Base-by-base conservation (phyloP, 192 early-diverging fungal genomes). In the Umbelopsis isabellina region DNA sequence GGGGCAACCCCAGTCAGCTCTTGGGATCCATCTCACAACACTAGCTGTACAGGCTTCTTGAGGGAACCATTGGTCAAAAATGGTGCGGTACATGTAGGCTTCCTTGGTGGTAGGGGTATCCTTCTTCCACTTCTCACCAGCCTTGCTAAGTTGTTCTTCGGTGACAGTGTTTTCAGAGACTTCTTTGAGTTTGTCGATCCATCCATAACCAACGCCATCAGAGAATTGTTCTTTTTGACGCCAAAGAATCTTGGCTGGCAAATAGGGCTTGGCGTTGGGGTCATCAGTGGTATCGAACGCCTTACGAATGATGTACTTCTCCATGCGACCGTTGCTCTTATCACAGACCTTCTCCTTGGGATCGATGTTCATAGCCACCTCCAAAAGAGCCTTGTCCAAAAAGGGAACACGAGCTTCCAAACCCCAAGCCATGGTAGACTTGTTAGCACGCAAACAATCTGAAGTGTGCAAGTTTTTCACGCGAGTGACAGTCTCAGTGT, bases 391-490 rank as follows among this genome's bases (percentile, higher is more conserved):
- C 83, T 88, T 90, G 86, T 99, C 97, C 50, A 97, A 83, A 90
- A 99, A 99, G 45, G 97, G 97, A 21, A 99, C 97, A 75, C 97
- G 94, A 15, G 95, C 94, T 78, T 99, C 97, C 48, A 99, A 90
- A 75, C 97, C 97, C 97, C 97, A 99, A 7, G 97, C 97, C 96
- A 99, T 98, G 48, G 97, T 99, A 4, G 95, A 93, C 81, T 99
- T 98, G 91, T 99, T 98, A 79, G 97, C 97, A 75, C 97, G 95
- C 65, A 99, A 83, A 82, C 92, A 94, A 80, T 99, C 97, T 75
- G 94, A 88, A 25, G 93, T 97, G 80, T 99, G 96, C 61, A 99
- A 84, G 89, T 99, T 96, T 85, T 98, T 93, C 77, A 98, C 95
- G 70, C 97, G 92, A 52, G 77, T 85, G 66, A 99, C 92, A 49